Evolutionary conservation across 192 early-diverging fungal species (phyloP).

Genomic region (Piromyces finnis): DNA sequence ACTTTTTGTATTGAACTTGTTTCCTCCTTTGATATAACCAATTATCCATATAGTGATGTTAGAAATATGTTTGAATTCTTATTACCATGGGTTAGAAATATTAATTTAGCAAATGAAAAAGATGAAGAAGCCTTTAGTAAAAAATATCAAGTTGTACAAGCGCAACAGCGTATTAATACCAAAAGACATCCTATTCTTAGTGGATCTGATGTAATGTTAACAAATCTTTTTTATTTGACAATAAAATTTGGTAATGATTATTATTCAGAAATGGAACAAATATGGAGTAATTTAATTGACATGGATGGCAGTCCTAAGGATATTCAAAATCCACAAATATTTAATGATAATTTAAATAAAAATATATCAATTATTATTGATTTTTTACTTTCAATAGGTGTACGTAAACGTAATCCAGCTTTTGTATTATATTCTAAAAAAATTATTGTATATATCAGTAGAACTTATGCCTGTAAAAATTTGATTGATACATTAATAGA

Average conservation of each 20-base stretch:
- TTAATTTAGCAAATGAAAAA: constrained; percentile 15
- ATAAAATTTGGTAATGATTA: constrained; percentile 61
- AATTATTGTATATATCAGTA: constrained; percentile 52
- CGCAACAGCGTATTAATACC: neutral
- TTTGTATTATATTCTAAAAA: constrained; percentile 63
- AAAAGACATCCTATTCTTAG: constrained; percentile 2
- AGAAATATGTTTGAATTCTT: constrained; percentile 54
- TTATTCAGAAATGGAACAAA: constrained; percentile 50
- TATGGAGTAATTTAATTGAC: constrained; percentile 56
- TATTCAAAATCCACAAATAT: neutral
- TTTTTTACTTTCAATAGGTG: constrained; percentile 49
- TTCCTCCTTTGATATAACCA: neutral
- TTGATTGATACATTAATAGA: constrained; percentile 44
- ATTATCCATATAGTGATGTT: constrained; percentile 14
- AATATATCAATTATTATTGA: constrained; percentile 47
- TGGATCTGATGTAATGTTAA: constrained; percentile 33
- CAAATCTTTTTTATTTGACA: constrained; percentile 66
- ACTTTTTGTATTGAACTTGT: constrained; percentile 47
- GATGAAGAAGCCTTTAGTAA: neutral
- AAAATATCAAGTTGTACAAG: neutral
- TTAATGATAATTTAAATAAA: constrained; percentile 20
- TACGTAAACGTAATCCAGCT: constrained; percentile 58
- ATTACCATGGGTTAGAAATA: constrained; percentile 64
- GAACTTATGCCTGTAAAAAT: constrained; percentile 30
- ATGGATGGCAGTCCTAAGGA: constrained; percentile 1